Percentiles rank a stretch among this genome's conserved stretches.
phyloP scores from a whole-genome alignment of 495 filamentous ascomycete genomes.

The Hypoxylon lienhwacheense region DNA sequence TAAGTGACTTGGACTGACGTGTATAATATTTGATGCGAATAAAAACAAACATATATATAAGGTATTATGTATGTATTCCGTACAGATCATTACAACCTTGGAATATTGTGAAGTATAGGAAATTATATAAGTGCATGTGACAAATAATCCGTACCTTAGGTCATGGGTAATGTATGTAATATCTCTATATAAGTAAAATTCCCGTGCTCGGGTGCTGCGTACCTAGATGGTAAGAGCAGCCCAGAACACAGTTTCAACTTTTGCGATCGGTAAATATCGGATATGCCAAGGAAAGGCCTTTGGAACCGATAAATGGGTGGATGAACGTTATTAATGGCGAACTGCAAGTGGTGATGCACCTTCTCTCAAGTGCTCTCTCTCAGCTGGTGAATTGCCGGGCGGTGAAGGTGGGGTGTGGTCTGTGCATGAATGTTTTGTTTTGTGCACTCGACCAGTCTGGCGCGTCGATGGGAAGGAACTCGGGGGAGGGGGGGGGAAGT shows the following conservation, averaged over 20 bases:
- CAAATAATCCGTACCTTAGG: too few relatives aligned
- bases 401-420: conserved; percentile 39
- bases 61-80: too few relatives aligned
- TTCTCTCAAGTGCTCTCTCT: conserved; percentile 27
- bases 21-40: too few relatives aligned
- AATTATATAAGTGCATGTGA: too few relatives aligned
- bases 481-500: too few relatives aligned
- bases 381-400: conserved; percentile 41
- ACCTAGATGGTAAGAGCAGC: too few relatives aligned
- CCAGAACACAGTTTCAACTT: conserved; percentile 11
- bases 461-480: conserved; percentile 13
- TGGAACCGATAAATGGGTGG: not conserved
- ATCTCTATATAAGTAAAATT: not conserved
- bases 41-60: too few relatives aligned
- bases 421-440: conserved; percentile 9
- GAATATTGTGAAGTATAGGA: too few relatives aligned
- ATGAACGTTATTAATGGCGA: not conserved
- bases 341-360: not conserved
- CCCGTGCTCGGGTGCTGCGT: too few relatives aligned
- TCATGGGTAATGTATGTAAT: too few relatives aligned
- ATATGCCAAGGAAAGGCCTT: conserved; percentile 1
- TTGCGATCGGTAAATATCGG: conserved; percentile 8
- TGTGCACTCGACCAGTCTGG: not conserved
- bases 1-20: too few relatives aligned
- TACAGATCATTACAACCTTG: too few relatives aligned